Percentiles rank a stretch among this genome's conserved stretches.
Conservation (phyloP, 305 asterid species). For the Solanum chacoense region DNA sequence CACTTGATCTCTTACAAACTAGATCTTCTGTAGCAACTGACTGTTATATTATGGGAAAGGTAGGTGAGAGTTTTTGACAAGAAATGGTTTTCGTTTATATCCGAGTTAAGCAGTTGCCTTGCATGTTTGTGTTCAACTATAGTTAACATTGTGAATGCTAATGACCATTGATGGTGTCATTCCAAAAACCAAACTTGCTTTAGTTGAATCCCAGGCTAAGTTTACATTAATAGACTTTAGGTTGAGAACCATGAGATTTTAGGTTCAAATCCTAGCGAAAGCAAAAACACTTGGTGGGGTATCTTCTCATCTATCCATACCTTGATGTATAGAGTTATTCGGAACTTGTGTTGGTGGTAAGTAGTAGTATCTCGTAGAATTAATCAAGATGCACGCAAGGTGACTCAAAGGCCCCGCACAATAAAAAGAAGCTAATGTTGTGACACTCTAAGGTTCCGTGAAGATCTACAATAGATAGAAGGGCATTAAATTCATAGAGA, state of each 20-base stretch:
- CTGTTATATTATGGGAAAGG: not conserved
- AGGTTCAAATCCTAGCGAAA: not conserved
- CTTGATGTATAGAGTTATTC: not conserved
- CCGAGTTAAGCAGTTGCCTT: not conserved
- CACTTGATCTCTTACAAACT: not conserved
- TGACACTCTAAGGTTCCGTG: not conserved
- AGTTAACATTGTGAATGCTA: not conserved
- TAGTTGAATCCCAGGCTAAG: not conserved
- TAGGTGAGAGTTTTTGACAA: not conserved
- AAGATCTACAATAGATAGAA: not conserved
- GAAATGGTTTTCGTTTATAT: not conserved
- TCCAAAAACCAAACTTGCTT: not conserved
- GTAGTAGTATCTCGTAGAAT: not conserved
- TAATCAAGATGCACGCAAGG: not conserved
- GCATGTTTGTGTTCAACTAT: not conserved
- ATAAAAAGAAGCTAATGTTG: not conserved
- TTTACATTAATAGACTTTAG: not conserved
- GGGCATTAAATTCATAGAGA: not conserved
- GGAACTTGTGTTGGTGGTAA: not conserved
- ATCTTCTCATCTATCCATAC: not conserved
- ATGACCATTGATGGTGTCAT: not conserved
- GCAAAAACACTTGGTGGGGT: not conserved
- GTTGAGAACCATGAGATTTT: not conserved
- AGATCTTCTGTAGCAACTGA: not conserved
- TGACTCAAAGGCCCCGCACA: not conserved